Conservation (phyloP, 2,329 filamentous ascomycete species). For the Clarireedia homoeocarpa region DNA sequence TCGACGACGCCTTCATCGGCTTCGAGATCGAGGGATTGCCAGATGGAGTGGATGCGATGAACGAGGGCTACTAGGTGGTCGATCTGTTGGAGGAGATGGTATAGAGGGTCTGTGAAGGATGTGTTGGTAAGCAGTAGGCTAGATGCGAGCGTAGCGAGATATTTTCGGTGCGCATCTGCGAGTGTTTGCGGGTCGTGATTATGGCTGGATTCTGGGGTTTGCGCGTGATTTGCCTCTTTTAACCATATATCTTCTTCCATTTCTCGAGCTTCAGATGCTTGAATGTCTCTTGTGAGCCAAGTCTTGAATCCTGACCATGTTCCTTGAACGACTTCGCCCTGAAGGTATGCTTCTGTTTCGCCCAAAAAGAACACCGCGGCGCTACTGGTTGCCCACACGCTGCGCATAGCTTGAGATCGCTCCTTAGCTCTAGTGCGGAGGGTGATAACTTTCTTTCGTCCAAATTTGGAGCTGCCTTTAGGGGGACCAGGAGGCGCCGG, state of each 20-base stretch:
- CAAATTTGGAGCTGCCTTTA: conserved; percentile 51
- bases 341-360: conserved; percentile 80
- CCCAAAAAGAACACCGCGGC: conserved; percentile 84
- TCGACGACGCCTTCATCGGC: conserved; percentile 75
- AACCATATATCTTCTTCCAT: conserved; percentile 38
- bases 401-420: conserved; percentile 63
- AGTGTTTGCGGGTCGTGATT: conserved; percentile 78
- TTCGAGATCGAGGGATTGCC: conserved; percentile 72
- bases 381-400: conserved; percentile 83
- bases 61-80: conserved; percentile 76
- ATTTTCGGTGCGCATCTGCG: conserved; percentile 68
- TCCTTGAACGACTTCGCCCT: conserved; percentile 77
- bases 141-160: conserved; percentile 60
- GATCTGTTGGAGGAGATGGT: conserved; percentile 62
- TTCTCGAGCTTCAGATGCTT: conserved; percentile 11
- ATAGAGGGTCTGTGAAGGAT: conserved; percentile 56
- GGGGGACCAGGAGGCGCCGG: conserved; percentile 62
- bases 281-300: conserved; percentile 51
- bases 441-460: conserved; percentile 50
- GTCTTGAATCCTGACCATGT: conserved; percentile 72
- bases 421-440: conserved; percentile 56
- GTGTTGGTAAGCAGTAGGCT: conserved; percentile 58
- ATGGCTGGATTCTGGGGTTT: conserved; percentile 16
- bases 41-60: conserved; percentile 66
- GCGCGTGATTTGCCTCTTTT: conserved; percentile 19